Evolutionary conservation across 768 basidiomycete species (phyloP), one percentile per base, ranked within the genome.

Genomic region (Lactarius pseudohatsudake): DNA sequence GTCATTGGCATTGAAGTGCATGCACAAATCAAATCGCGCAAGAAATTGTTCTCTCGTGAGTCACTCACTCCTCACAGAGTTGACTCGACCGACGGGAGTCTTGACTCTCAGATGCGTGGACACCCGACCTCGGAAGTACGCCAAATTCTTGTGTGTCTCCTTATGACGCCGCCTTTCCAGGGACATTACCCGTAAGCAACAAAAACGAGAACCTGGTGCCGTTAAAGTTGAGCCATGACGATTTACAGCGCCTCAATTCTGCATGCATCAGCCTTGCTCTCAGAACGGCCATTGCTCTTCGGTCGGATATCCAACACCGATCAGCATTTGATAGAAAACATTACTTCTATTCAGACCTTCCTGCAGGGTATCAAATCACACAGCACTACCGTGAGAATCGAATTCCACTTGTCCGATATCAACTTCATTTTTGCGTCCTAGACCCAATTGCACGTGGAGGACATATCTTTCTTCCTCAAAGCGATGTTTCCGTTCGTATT

Each of bases 261-360:
- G 82, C 79, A 75, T 90, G 88, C 64, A 89, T 97, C 2, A 84
- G 90, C 67, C 83, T 97, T 7, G 93, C 91, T 3, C 75, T 95
- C 0, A 82, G 91, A 9, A 88, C 94, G 0, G 92, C 95, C 0
- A 72, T 95, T 2, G 95, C 95, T 5, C 81, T 98, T 28, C 77
- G 84, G 40, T 80, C 86, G 15, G 69, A 82, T 5, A 81, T 96
- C 59, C 91, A 91, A 69, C 69, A 70, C 0, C 81, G 82, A 22
- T 96, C 94, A 0, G 83, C 91, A 0, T 98, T 98, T 72, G 97
- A 98, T 76, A 82, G 97, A 70, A 99, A 99, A 75, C 97, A 98
- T 75, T 99, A 99, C 75, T 98, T 98, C 76, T 98, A 99, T 74
- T 84, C 92, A 5, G 97, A 98, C 76, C 82, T 97, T 41, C 95